Base-by-base conservation (phyloP, 441 rosid species). In the Viola pubescens region DNA sequence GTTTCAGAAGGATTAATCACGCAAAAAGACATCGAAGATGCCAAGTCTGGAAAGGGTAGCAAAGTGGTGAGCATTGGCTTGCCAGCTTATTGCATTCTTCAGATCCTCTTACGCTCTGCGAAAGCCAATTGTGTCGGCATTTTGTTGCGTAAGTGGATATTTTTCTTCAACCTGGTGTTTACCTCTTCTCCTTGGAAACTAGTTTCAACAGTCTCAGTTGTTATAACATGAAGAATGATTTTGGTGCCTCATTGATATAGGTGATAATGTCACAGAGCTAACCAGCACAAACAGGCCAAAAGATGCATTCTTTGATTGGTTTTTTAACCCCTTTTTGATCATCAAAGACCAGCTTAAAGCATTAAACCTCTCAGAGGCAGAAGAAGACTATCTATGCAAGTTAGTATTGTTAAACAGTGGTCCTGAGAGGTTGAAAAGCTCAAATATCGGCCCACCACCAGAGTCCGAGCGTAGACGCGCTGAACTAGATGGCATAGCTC, bases 291-390 rank as follows among this genome's bases (percentile, higher is more conserved):
- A 83, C 75, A 80, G 86, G 14, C 98, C 96, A 1, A 86, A 79
- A 78, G 97, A 88, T 47, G 58, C 73, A 13, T 76, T 84, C 68
- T 94, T 78, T 48, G 95, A 90, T 43, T 94, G 96, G 97, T 90
- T 94, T 74, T 70, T 94, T 49, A 79, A 86, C 54, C 98, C 98
- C 4, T 76, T 94, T 56, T 56, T 94, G 73, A 71, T 90, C 67
- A 75, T 94, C 59, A 94, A 86, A 72, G 97, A 94, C 5, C 98
- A 94, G 79, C 81, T 94, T 37, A 76, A 77, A 74, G 97, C 96
- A 3, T 78, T 77, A 54, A 78, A 81, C n/a, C 73, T 94, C 26
- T 68, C 81, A 0, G 83, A 75, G 52, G 87, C 61, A 43, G 97
- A 90, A 74, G 97, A 86, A 71, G 87, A 80, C 52, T 86, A 88